phyloP scores from a whole-genome alignment of 805 yeast species.

The Yarrowia sp. region DNA sequence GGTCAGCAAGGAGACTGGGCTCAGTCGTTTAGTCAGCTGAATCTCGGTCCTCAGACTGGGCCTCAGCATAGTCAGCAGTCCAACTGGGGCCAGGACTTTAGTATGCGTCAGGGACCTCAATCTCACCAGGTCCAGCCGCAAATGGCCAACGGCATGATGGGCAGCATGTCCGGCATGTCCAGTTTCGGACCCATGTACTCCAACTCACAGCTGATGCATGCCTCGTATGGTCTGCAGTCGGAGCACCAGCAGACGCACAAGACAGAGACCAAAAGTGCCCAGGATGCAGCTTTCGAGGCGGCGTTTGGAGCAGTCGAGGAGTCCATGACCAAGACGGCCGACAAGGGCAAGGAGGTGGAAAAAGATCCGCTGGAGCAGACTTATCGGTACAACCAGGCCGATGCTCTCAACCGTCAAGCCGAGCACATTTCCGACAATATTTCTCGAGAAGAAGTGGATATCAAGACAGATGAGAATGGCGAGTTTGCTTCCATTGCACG shows the following conservation, averaged over 20 bases:
- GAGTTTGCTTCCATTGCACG: constrained; percentile 23
- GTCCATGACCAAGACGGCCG: not conserved
- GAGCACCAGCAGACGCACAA: constrained; percentile 33
- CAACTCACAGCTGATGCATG: constrained; percentile 12
- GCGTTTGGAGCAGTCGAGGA: constrained; percentile 33
- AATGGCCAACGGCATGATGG: constrained; percentile 14
- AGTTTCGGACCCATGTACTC: constrained; percentile 19
- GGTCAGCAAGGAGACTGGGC: not conserved
- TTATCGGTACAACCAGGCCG: not conserved
- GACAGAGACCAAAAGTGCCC: constrained; percentile 22
- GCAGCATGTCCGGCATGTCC: not conserved
- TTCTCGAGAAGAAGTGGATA: constrained; percentile 27
- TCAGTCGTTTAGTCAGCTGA: constrained; percentile 8
- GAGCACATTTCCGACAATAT: not conserved
- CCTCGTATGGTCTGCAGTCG: constrained; percentile 24
- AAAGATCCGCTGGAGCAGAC: constrained; percentile 6
- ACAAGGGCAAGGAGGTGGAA: constrained; percentile 13
- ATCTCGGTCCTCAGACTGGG: not conserved
- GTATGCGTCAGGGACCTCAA: not conserved
- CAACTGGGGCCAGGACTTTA: constrained; percentile 22
- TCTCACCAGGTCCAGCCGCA: constrained; percentile 19
- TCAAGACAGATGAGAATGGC: constrained; percentile 29
- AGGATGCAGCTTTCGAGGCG: constrained; percentile 30
- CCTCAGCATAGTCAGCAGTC: not conserved
- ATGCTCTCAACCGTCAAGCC: constrained; percentile 4